Base-by-base conservation (phyloP, 805 yeast species). In the Jamesozyma piceae region DNA sequence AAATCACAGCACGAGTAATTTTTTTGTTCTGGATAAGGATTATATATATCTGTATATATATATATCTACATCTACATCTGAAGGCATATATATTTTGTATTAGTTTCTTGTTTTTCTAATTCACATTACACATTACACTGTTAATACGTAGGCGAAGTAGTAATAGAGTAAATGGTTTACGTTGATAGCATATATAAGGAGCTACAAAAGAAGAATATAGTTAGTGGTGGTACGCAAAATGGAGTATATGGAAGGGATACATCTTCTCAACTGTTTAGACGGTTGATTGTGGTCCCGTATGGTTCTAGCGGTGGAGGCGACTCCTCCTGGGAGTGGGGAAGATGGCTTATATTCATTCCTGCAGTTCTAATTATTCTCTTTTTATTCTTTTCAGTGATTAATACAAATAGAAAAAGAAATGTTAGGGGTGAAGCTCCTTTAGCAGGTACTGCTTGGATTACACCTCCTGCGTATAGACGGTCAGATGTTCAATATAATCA, bases 391-490 rank as follows among this genome's bases (percentile, higher is more conserved):
- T 37, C 42, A 17, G 43, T 50, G 19, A 26, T 39, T 3, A 46
- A 47, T 17, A 42, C 44, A 1, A 48, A 47, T 40, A 39, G 18
- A 8, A 42, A 39, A 35, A 48, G 51, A 39, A 44, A 46, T 4
- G 37, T 39, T n/a, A 32, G 41, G n/a, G 67, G 69, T 43, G 58
- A 62, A 47, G 65, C 57, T 30, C 89, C 90, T 2, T 60, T 82
- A 1, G 65, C 72, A 40, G 84, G 84, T 10, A 80, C 86, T 1
- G 69, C 77, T 18, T 80, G 84, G 84, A 74, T 82, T 18, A 46
- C 15, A 2, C 49, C 49, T n/a, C 90, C 92, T 1, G 68, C 78
- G 14, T 83, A 83, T 54, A 58, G 66, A 34, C 84, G 78, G 50
- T 72, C 85, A 2, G 82, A 82, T 51, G 66, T 64, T 38, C 78